phyloP scores from a whole-genome alignment of 345 rosid genomes.

The Gossypium arboreum region DNA sequence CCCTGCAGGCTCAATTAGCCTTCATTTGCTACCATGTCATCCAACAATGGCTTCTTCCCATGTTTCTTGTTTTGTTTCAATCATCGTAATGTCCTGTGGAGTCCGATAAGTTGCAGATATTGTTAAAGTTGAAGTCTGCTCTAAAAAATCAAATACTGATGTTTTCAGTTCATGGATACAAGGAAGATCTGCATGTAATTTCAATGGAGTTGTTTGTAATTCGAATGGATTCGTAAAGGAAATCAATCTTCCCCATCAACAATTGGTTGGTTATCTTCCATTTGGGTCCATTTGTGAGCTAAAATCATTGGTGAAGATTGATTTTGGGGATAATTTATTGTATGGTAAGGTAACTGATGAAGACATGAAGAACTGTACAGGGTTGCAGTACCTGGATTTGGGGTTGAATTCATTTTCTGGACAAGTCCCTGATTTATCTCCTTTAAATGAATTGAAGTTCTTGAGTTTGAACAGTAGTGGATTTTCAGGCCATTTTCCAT shows the following conservation, averaged over 20 bases:
- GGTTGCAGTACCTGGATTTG: conserved; percentile 50
- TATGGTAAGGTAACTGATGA: conserved; percentile 30
- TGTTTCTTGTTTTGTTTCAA: conserved; percentile 23
- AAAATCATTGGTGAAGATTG: conserved; percentile 43
- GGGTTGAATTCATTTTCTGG: conserved; percentile 59
- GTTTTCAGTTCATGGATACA: conserved; percentile 52
- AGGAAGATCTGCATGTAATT: conserved; percentile 30
- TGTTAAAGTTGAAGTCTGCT: conserved; percentile 42
- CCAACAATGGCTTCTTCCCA: conserved; percentile 15
- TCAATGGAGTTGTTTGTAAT: conserved; percentile 55
- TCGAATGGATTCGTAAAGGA: conserved; percentile 39
- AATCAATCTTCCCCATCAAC: conserved; percentile 48
- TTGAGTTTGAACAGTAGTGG: conserved; percentile 60
- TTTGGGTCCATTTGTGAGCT: conserved; percentile 50
- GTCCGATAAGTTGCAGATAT: conserved; percentile 35
- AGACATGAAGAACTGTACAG: conserved; percentile 41
- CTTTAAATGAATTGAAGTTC: conserved; percentile 31
- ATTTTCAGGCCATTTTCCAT: conserved; percentile 64
- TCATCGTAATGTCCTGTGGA: conserved; percentile 17
- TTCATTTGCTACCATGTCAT: conserved; percentile 28
- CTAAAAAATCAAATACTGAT: conserved; percentile 28
- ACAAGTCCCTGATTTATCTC: conserved; percentile 52
- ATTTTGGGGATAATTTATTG: conserved; percentile 45
- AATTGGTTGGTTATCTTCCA: conserved; percentile 45
- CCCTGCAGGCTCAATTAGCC: not conserved